phyloP scores from a whole-genome alignment of 75 land plant genomes.

The Chamaecyparis obtusa region DNA sequence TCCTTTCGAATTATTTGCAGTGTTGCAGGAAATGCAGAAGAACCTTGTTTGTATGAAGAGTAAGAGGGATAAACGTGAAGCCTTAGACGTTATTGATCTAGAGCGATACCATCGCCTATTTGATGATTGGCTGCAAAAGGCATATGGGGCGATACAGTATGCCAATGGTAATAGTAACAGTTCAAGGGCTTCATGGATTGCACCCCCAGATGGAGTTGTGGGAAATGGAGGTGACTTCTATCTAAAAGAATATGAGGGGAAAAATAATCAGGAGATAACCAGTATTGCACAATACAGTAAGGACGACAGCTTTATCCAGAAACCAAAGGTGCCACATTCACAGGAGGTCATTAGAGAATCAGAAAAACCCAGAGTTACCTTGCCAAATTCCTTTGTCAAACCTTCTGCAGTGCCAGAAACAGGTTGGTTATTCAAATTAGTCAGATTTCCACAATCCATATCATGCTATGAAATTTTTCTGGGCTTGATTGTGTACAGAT shows the following conservation, averaged over 20 bases:
- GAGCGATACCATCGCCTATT: slow-evolving; percentile 41
- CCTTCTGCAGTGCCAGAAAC: background rate
- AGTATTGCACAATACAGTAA: background rate
- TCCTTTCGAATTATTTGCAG: slow-evolving; percentile 53
- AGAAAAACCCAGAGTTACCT: background rate
- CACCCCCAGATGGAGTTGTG: background rate
- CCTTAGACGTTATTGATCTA: slow-evolving; percentile 37
- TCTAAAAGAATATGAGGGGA: background rate
- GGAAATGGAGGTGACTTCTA: background rate
- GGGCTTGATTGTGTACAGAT: no score
- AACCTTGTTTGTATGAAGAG: slow-evolving; percentile 29
- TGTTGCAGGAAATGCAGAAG: slow-evolving; percentile 54
- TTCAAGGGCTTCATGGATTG: background rate
- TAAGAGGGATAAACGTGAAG: slow-evolving; percentile 54
- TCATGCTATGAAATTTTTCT: no score
- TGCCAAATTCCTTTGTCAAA: background rate
- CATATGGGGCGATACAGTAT: slow-evolving; percentile 18
- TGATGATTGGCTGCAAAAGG: slow-evolving; percentile 58
- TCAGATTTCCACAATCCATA: no score
- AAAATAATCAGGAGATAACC: background rate
- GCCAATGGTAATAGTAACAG: background rate
- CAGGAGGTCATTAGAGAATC: background rate
- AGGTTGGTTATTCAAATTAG: slow-evolving; percentile 9
- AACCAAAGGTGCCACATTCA: background rate
- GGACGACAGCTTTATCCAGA: slow-evolving; percentile 7